Conservation (phyloP, 2,329 filamentous ascomycete genomes). For the Fusarium denticulatum region DNA sequence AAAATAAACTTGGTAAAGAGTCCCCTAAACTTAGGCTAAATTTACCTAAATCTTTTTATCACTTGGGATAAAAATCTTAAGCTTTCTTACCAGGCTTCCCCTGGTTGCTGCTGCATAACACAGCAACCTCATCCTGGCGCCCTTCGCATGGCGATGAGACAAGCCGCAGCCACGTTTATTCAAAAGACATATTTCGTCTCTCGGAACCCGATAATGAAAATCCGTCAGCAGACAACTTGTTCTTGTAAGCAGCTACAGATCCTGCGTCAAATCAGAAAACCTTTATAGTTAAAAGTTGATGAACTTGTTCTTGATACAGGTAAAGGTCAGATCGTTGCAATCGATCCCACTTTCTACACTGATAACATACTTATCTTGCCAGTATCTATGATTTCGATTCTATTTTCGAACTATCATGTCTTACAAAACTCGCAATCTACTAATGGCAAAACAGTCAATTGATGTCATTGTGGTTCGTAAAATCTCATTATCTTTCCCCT, state of each 20-base stretch:
- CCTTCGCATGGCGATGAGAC: not conserved
- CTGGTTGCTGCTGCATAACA: not conserved
- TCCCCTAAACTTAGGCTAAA: not conserved
- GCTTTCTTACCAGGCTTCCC: not conserved
- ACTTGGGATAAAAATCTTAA: not conserved
- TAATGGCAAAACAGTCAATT: not conserved
- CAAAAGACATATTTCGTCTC: not conserved
- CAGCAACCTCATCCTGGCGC: not conserved
- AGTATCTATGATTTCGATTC: not conserved
- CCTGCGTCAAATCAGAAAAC: no score
- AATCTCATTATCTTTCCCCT: not conserved
- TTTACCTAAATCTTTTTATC: not conserved
- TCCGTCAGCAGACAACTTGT: not conserved
- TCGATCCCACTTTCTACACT: not conserved
- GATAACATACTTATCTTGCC: not conserved
- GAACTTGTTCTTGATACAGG: no score
- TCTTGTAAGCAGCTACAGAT: not conserved
- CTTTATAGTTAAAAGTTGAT: accelerated
- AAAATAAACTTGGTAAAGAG: not conserved
- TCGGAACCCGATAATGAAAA: not conserved
- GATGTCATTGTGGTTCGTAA: not conserved
- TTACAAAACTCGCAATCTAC: no score
- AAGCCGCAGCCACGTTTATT: not conserved
- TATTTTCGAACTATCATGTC: not conserved
- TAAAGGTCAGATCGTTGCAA: not conserved